Evolutionary conservation across 371 early-diverging fungal species (phyloP).

Genomic region (Capillidium rhysosporum): DNA sequence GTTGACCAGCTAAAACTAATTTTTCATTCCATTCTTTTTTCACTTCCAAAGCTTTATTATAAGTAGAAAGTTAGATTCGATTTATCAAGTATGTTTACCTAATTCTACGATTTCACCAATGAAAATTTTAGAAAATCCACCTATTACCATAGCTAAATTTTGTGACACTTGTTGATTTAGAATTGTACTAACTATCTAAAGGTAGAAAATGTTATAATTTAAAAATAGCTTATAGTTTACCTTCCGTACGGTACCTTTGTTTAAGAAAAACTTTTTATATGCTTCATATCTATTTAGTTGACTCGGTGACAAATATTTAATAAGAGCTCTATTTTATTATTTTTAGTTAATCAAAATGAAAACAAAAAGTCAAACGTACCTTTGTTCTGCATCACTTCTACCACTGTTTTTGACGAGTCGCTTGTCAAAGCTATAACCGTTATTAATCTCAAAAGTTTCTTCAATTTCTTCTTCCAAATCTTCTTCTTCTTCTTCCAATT

Average conservation of each 20-base stretch:
- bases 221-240: slow-evolving; percentile 24
- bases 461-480: slow-evolving; percentile 10
- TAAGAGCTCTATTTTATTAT: slow-evolving; percentile 26
- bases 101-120: slow-evolving; percentile 87
- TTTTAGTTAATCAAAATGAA: background rate
- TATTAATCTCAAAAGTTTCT: slow-evolving; percentile 15
- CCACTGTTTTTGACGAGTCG: slow-evolving; percentile 10
- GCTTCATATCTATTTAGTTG: slow-evolving; percentile 77
- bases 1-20: background rate
- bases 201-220: background rate
- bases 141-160: slow-evolving; percentile 77
- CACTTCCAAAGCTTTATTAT: slow-evolving; percentile 1
- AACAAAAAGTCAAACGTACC: slow-evolving; percentile 11
- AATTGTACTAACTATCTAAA: slow-evolving; percentile 39
- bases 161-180: slow-evolving; percentile 69
- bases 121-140: slow-evolving; percentile 89
- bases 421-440: slow-evolving; percentile 7
- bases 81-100: slow-evolving; percentile 21
- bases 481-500: slow-evolving; percentile 7
- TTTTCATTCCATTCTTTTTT: slow-evolving; percentile 5
- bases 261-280: slow-evolving; percentile 70
- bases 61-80: background rate
- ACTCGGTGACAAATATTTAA: slow-evolving; percentile 61
- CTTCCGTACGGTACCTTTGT: slow-evolving; percentile 66
- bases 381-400: slow-evolving; percentile 17